These are phyloP conservation scores for Aspergillus sp. DNA, from an alignment of 2,329 filamentous ascomycete species.

Conservation along the genomic window DNA sequence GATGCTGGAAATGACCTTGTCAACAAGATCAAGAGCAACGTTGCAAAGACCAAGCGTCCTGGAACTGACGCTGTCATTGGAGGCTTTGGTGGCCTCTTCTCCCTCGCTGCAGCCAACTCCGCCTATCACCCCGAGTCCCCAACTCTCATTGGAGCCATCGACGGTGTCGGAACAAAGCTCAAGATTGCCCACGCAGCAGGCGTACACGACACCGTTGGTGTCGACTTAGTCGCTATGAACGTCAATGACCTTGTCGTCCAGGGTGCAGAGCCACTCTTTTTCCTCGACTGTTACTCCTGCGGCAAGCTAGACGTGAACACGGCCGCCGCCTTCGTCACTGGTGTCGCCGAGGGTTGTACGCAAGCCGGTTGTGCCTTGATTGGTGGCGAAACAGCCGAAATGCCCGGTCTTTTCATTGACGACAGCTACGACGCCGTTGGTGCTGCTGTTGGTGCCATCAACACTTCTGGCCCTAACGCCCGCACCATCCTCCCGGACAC, in stretches of 20 bases:
- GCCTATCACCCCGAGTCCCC: slow-evolving; percentile 75
- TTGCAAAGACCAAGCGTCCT: slow-evolving; percentile 78
- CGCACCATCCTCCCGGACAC: slow-evolving; percentile 71
- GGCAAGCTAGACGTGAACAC: slow-evolving; percentile 76
- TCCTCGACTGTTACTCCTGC: slow-evolving; percentile 97
- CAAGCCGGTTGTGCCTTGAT: slow-evolving; percentile 85
- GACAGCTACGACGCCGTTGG: slow-evolving; percentile 94
- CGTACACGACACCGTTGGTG: slow-evolving; percentile 91
- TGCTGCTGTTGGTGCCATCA: slow-evolving; percentile 81
- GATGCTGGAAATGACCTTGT: slow-evolving; percentile 93
- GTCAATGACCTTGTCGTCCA: slow-evolving; percentile 97
- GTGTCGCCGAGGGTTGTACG: slow-evolving; percentile 83
- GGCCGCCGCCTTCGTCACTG: slow-evolving; percentile 83
- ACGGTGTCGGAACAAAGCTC: slow-evolving; percentile 95
- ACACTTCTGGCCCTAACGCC: slow-evolving; percentile 51
- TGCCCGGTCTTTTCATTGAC: slow-evolving; percentile 89
- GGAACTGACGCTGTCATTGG: slow-evolving; percentile 93
- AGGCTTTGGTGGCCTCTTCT: slow-evolving; percentile 87
- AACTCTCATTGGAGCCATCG: slow-evolving; percentile 88
- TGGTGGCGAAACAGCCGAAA: slow-evolving; percentile 97
- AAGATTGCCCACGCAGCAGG: slow-evolving; percentile 89
- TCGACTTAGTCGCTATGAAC: slow-evolving; percentile 98
- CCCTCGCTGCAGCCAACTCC: slow-evolving; percentile 64
- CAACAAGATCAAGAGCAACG: slow-evolving; percentile 83
- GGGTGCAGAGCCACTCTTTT: slow-evolving; percentile 90